phyloP scores from a whole-genome alignment of 2,329 filamentous ascomycete genomes.

The Arthrobotrys sinensis region DNA sequence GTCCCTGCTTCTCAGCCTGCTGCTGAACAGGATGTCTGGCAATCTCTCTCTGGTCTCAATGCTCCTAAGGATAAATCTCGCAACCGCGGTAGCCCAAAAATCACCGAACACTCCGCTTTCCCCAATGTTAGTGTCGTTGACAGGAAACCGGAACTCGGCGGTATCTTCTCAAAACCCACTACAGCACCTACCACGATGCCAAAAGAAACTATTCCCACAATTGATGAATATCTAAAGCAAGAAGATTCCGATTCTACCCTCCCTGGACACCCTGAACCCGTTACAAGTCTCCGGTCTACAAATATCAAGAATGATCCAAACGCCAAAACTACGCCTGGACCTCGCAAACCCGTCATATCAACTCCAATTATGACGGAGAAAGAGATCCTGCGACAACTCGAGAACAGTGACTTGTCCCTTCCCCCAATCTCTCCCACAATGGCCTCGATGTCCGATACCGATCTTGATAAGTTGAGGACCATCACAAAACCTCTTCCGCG shows the following conservation, averaged over 20 bases:
- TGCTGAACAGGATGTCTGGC: constrained; percentile 41
- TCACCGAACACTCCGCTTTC: constrained; percentile 53
- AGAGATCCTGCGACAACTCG: constrained; percentile 51
- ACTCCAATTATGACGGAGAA: constrained; percentile 58
- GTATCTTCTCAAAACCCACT: constrained; percentile 44
- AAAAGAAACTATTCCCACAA: constrained; percentile 34
- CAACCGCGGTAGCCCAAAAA: constrained; percentile 36
- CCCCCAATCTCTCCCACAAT: constrained; percentile 52
- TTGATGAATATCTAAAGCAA: constrained; percentile 46
- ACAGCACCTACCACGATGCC: constrained; percentile 3
- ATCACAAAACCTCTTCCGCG: constrained; percentile 26
- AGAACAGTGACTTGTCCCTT: constrained; percentile 45
- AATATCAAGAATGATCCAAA: not conserved
- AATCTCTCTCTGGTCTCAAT: constrained; percentile 39
- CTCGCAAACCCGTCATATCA: constrained; percentile 41
- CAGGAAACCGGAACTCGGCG: constrained; percentile 37
- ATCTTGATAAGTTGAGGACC: constrained; percentile 52
- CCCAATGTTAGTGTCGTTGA: constrained; percentile 50
- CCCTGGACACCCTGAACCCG: constrained; percentile 3
- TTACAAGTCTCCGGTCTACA: not conserved
- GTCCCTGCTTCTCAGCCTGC: not conserved
- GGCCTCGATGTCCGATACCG: constrained; percentile 48
- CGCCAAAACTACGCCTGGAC: constrained; percentile 35
- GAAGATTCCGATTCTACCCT: constrained; percentile 38
- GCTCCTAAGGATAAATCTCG: constrained; percentile 47